Evolutionary conservation across 139 green algal species (phyloP), one percentile per base, ranked within the genome.

Genomic region (Chlorella vulgaris): DNA sequence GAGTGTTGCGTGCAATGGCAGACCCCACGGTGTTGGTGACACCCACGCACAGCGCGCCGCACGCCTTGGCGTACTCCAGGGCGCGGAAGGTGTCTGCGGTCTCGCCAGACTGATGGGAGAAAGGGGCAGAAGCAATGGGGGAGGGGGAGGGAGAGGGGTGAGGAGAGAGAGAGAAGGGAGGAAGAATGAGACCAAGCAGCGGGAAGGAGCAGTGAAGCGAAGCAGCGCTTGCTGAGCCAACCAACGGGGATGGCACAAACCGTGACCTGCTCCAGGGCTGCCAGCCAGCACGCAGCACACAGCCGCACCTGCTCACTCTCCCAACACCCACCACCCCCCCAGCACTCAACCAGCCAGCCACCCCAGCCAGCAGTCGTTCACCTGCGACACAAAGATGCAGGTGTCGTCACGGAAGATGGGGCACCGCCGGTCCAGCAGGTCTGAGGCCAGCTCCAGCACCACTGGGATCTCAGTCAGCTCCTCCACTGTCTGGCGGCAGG

Each of bases 11-110:
- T 19, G 92, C 89, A 40, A 96, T 96, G 70, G 92, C 92, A 10
- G 80, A 90, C 40, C 92, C 92, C n/a, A 96, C 92, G 22, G 92
- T 96, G 86, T 96, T 96, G 71, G 92, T 96, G 42, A 96, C 85
- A 53, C 92, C 92, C 69, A 96, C 87, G 74, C 92, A 96, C 38
- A 96, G 82, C 75, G 92, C 91, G 69, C 92, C 92, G 36, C 67
- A 74, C 10, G 36, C 51, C 74, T 91, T 91, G 40, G 89, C 89
- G 51, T 92, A 92, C 53, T 90, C 82, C 51, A 92, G 80, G n/a
- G 89, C 89, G 38, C 82, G 82, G 47, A 96, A 85, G 13, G 92
- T 96, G 85, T 96, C 92, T 24, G 92, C 92, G 7, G 92, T 96
- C 80, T 96, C 92, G 36, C 92, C 92, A 22, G 53, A 86, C 81